Base-by-base conservation (phyloP, 140 eudicot genomes). In the Stevia rebaudiana region DNA sequence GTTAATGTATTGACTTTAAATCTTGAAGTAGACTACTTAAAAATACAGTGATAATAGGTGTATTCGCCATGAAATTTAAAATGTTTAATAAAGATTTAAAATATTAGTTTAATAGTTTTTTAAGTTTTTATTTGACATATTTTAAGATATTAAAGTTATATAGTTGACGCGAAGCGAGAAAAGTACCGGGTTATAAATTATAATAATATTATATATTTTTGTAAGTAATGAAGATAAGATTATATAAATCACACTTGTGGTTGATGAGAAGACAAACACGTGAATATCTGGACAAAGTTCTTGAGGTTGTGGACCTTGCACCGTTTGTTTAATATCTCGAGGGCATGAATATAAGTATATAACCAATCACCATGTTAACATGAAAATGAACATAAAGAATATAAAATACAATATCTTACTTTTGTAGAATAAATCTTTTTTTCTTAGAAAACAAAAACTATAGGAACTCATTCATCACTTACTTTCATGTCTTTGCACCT, bases 271-370 rank as follows among this genome's bases (percentile, higher is more conserved):
- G 19, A 28, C 2, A 25, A 55, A 31, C 63, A 56, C 63, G 42
- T 56, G 63, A 31, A 15, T 8, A 31, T n/a, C n/a, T 56, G 8
- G 63, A 56, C 63, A 56, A 56, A 56, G 43, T 56, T 56, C 43
- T 56, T 56, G 63, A 56, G 22, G 24, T 31, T 56, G 44, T 16
- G 25, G 24, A 30, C 39, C 43, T 56, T 15, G 63, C 63, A 31
- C 25, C 44, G n/a, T 3, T 56, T 31, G 43, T 36, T 56, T 56
- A 16, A 31, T 31, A 56, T 9, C 12, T 15, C 21, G 6, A 56
- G 13, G 24, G 15, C 6, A 21, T 51, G 8, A 31, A 8, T 40
- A 15, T 56, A 13, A 56, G 8, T 28, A n/a, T n/a, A n/a, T n/a
- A n/a, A n/a, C 40, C 25, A 56, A 15, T 7, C 28, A 48, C 17